A percentile compares a stretch with the other conserved stretches of the same genome.
phyloP scores from a whole-genome alignment of 257 asterid species.

The Solanum peruvianum region DNA sequence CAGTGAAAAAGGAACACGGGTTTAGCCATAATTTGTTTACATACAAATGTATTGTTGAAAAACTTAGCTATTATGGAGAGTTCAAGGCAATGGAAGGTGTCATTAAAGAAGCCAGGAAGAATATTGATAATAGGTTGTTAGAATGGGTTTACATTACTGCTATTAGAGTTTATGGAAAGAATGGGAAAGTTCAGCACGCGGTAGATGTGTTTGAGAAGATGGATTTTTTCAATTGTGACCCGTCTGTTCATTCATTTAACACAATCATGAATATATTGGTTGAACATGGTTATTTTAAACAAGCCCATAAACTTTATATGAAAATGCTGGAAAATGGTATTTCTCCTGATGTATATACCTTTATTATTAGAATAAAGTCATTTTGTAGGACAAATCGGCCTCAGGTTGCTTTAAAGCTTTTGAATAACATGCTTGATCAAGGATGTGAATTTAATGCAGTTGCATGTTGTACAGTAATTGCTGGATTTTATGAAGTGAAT shows the following conservation, averaged over 20 bases:
- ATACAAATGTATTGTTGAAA: constrained; percentile 64
- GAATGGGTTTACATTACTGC: constrained; percentile 71
- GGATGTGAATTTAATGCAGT: constrained; percentile 66
- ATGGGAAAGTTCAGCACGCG: constrained; percentile 60
- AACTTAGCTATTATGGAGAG: constrained; percentile 60
- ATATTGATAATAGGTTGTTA: constrained; percentile 34
- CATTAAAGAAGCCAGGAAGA: constrained; percentile 51
- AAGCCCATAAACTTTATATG: constrained; percentile 89
- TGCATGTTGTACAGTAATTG: constrained; percentile 61
- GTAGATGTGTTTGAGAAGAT: constrained; percentile 80
- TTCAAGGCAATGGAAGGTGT: constrained; percentile 74
- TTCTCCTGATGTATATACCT: constrained; percentile 68
- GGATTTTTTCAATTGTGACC: constrained; percentile 83
- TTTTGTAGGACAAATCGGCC: constrained; percentile 80
- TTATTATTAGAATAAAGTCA: constrained; percentile 73
- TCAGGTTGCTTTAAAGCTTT: constrained; percentile 72
- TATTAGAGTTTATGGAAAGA: constrained; percentile 72
- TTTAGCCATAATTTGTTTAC: constrained; percentile 59
- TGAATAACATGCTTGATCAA: constrained; percentile 70
- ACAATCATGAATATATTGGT: constrained; percentile 78
- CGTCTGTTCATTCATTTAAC: constrained; percentile 53
- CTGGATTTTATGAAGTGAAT: constrained; percentile 67
- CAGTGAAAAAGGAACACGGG: constrained; percentile 60
- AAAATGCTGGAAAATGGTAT: constrained; percentile 65
- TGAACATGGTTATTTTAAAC: constrained; percentile 55